These are phyloP conservation scores for Tuctoria greenei DNA, from an alignment of 176 grass and related monocot genomes.

Conservation along the genomic window DNA sequence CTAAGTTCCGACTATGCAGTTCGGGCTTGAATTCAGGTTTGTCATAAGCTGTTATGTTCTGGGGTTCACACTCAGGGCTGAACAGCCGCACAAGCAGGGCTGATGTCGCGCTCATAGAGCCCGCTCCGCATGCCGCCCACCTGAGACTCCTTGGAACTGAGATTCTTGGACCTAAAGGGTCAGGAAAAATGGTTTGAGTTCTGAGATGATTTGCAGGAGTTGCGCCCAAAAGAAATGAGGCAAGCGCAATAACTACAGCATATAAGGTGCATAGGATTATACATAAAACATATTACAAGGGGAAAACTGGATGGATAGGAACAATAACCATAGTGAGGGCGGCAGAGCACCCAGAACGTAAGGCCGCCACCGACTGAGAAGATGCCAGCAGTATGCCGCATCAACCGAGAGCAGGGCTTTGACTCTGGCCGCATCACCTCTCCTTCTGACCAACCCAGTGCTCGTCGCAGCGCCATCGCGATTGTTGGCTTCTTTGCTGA, in stretches of 20 bases:
- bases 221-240: too few relatives aligned
- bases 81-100: conserved; percentile 70
- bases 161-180: conserved; percentile 63
- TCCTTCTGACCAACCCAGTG: conserved; percentile 78
- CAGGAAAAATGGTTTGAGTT: too few relatives aligned
- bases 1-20: not conserved
- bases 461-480: conserved; percentile 51
- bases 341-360: conserved; percentile 78
- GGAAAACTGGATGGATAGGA: not conserved
- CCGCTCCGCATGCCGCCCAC: conserved; percentile 70
- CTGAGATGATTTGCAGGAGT: too few relatives aligned
- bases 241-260: too few relatives aligned
- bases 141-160: conserved; percentile 64
- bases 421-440: conserved; percentile 89
- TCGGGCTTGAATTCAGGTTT: conserved; percentile 21
- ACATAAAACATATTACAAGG: not conserved
- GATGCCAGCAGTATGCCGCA: conserved; percentile 80
- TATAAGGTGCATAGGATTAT: not conserved
- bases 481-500: conserved; percentile 1
- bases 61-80: conserved; percentile 48
- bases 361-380: conserved; percentile 69
- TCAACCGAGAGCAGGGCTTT: conserved; percentile 75
- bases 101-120: conserved; percentile 43
- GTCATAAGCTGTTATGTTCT: too few relatives aligned
- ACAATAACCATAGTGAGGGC: conserved; percentile 69